Percentiles rank a stretch among this genome's conserved stretches.
These are phyloP conservation scores for Blastosporella zonata DNA, from an alignment of 1,284 basidiomycete genomes.

Conservation along the genomic window DNA sequence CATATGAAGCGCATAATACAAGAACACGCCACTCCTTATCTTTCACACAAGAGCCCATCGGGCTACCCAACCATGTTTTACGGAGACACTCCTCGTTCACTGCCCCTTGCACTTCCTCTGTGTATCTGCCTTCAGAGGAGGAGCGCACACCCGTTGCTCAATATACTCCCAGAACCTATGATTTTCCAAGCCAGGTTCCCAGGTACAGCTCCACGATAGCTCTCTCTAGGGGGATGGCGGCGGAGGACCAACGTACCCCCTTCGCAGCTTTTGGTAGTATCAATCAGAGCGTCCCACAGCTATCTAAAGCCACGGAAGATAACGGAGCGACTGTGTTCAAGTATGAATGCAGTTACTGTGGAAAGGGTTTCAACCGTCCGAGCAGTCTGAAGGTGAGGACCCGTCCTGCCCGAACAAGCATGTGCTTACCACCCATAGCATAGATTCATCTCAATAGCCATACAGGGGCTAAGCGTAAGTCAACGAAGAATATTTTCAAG, in stretches of 20 bases:
- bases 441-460: slow-evolving; percentile 85
- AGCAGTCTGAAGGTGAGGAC: slow-evolving; percentile 70
- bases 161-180: not conserved
- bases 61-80: not conserved
- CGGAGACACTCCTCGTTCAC: slow-evolving; percentile 1
- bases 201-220: slow-evolving; percentile 22
- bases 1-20: slow-evolving; percentile 1
- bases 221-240: slow-evolving; percentile 15
- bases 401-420: slow-evolving; percentile 9
- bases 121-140: not conserved
- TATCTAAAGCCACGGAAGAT: slow-evolving; percentile 12
- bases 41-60: slow-evolving; percentile 1
- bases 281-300: not conserved
- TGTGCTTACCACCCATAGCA: slow-evolving; percentile 7
- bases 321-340: slow-evolving; percentile 33
- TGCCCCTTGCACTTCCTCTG: not conserved
- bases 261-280: slow-evolving; percentile 23
- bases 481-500: slow-evolving; percentile 8
- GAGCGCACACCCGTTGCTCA: slow-evolving; percentile 7
- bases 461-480: slow-evolving; percentile 81
- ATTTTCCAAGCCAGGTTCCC: not conserved
- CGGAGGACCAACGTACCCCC: slow-evolving; percentile 29
- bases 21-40: slow-evolving; percentile 1
- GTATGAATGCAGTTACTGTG: slow-evolving; percentile 76
- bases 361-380: slow-evolving; percentile 77